Evolutionary conservation across 2,329 filamentous ascomycete species (phyloP), one percentile per base, ranked within the genome.

Genomic region (Chaetomium globosum): DNA sequence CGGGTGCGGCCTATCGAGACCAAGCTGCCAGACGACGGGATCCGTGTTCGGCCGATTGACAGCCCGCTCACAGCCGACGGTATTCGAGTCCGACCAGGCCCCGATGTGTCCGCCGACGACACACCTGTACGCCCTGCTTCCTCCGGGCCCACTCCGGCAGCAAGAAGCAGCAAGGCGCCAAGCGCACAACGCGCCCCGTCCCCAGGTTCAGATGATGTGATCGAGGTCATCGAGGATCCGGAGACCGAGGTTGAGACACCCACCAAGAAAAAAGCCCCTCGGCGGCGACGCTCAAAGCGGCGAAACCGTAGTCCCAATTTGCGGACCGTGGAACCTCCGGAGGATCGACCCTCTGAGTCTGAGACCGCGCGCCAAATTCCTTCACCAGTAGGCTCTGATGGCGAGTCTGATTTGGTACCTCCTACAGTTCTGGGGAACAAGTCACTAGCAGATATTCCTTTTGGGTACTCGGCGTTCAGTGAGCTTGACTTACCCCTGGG

Each of bases 391-490:
- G 66, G 48, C 1, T 81, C 79, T 2, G 74, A 77, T 13, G 71
- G 75, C 13, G 71, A 70, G 7, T 80, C 79, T 13, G 75, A 78
- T 7, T 72, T 75, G n/a, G 46, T 66, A 10, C 77, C 77, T 8
- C 80, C 80, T 2, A 82, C 76, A 48, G 71, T 77, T 8, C 74
- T 81, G 4, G 80, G 79, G 39, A 71, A 70, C 65, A 85, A 85
- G 68, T 83, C 84, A 2, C 72, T 88, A 39, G 85, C 84, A 19
- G 85, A 88, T 46, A 85, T 89, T 57, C 86, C 86, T 0, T 83
- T 88, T 72, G 87, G 87, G 6, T 84, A 85, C 68, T 89, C 87
- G 21, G 87, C 87, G n/a, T 89, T 89, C 69, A 89, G 85, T 69
- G 85, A 86, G 70, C 78, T 89, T 7, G 86, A 88, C 61, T 74